Base-by-base conservation (phyloP, 169 alveolate species). In the Cryptosporidium sp. region DNA sequence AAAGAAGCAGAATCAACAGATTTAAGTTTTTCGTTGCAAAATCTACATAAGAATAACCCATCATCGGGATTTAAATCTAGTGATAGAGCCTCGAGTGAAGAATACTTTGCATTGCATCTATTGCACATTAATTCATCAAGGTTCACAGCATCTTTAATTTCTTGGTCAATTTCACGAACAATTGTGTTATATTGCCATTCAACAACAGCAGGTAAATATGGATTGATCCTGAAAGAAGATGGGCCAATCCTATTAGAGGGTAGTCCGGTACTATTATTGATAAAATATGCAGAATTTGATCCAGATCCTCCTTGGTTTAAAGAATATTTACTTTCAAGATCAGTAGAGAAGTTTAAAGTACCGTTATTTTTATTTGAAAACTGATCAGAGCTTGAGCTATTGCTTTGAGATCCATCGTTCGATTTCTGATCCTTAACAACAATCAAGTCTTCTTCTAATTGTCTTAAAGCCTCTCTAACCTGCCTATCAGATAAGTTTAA, bases 121-220 rank as follows among this genome's bases (percentile, higher is more conserved):
- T 60, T 60, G 61, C 89, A 80, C 3, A 80, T 9, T 14, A 80
- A 56, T 51, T 80, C 89, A 44, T 80, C 89, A 6, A 80, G 67
- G 29, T 51, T 80, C 6, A 51, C 62, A 58, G 89, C 89, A 62
- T 80, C 89, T 62, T 80, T 80, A 4, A 80, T 80, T 44, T 60
- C 89, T 51, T 80, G 80, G 16, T 80, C 89, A 61, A 80, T 44
- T 16, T 80, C 65, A 44, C 65, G 89, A 23, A 67, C 62, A 26
- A 80, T 80, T 23, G 89, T 61, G 31, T n/a, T 45, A n/a, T 61
- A 61, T 58, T 80, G 89, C 89, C 89, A 80, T 56, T 80, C 89
- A 18, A 80, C 89, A 23, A 80, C 89, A 23, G 89, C 67, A 8
- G 89, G 89, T 23, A 80, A 67, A 42, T 80, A 51, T 44, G 89